These are phyloP conservation scores for Moricandia moricandioides DNA, from an alignment of 345 rosid species.

Conservation along the genomic window DNA sequence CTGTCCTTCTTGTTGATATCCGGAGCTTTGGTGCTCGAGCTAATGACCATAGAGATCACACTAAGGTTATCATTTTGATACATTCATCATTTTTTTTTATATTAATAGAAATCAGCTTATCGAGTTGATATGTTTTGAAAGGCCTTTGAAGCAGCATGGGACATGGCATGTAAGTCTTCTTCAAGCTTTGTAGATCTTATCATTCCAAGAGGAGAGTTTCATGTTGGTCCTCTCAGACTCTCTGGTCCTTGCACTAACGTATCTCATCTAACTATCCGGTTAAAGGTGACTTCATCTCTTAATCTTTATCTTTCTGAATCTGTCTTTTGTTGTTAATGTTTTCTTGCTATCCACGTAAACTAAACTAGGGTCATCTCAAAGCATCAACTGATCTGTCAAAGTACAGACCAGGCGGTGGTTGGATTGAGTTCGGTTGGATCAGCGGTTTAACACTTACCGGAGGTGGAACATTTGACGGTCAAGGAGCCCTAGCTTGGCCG, in stretches of 20 bases:
- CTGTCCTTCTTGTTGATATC: constrained; percentile 31
- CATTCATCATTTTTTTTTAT: background rate
- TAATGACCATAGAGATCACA: constrained; percentile 27
- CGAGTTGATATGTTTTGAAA: constrained; percentile 2
- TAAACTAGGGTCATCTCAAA: constrained; percentile 42
- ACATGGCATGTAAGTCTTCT: constrained; percentile 48
- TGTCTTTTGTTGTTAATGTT: background rate
- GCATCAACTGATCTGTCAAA: constrained; percentile 40
- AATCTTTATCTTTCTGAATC: background rate
- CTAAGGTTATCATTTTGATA: constrained; percentile 21
- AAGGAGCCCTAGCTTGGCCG: constrained; percentile 49
- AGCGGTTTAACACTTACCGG: constrained; percentile 44
- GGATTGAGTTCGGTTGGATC: constrained; percentile 47
- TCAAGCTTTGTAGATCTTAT: constrained; percentile 35
- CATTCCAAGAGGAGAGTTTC: constrained; percentile 47
- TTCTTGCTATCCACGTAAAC: constrained; percentile 32
- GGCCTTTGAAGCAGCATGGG: constrained; percentile 61
- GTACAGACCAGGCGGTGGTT: constrained; percentile 35
- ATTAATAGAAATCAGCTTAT: constrained; percentile 17
- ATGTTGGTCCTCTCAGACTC: constrained; percentile 27
- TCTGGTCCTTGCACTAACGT: constrained; percentile 57
- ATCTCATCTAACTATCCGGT: constrained; percentile 20
- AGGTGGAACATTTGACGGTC: constrained; percentile 63
- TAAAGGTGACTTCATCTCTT: background rate
- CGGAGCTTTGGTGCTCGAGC: constrained; percentile 42